Percentiles rank a stretch among this genome's conserved stretches.
These are phyloP conservation scores for Phlyctochytrium bullatum DNA, from an alignment of 192 early-diverging fungal genomes.

Conservation along the genomic window DNA sequence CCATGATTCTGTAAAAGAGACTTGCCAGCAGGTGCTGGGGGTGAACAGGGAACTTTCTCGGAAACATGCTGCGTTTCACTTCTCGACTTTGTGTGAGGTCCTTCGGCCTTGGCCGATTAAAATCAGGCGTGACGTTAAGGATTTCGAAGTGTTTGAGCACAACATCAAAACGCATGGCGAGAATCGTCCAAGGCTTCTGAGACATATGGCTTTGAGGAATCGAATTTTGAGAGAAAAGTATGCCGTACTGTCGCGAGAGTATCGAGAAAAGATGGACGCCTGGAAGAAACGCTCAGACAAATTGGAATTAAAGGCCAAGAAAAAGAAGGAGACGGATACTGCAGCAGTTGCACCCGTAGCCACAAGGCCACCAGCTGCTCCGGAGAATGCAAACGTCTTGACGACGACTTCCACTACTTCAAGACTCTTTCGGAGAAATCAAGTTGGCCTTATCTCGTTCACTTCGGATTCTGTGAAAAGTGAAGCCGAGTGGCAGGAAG, in stretches of 20 bases:
- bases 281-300: constrained; percentile 22
- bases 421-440: not conserved
- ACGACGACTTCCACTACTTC: not conserved
- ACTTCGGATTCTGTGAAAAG: constrained; percentile 46
- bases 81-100: not conserved
- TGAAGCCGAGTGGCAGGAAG: constrained; percentile 50
- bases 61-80: no score
- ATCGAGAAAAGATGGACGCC: constrained; percentile 10
- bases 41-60: no score
- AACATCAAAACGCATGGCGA: constrained; percentile 4
- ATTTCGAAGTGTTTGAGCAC: constrained; percentile 8
- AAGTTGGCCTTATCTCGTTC: constrained; percentile 19
- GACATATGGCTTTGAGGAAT: constrained; percentile 5
- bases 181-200: constrained; percentile 9
- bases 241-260: constrained; percentile 21
- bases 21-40: no score
- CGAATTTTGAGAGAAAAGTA: constrained; percentile 11
- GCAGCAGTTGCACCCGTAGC: constrained; percentile 3
- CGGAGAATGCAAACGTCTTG: not conserved
- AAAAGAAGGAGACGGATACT: constrained; percentile 10
- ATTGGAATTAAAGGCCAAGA: constrained; percentile 15
- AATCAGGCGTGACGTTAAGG: constrained; percentile 15
- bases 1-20: no score
- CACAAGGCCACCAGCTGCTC: not conserved
- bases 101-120: not conserved